These are phyloP conservation scores for Cucurbita ficifolia DNA, from an alignment of 306 rosid species.

Conservation along the genomic window DNA sequence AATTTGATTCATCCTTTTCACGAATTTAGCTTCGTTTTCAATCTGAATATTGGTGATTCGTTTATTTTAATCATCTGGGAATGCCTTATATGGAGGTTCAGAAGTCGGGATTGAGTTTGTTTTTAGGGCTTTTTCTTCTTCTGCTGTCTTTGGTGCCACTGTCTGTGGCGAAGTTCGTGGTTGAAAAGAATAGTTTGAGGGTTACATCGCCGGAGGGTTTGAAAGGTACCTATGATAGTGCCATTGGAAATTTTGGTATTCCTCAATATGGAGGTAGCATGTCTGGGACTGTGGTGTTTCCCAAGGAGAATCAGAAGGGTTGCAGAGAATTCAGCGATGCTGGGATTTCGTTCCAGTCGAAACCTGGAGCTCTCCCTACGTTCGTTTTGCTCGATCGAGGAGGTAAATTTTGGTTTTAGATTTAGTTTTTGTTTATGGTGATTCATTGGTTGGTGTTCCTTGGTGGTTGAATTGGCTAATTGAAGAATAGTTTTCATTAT, in stretches of 20 bases:
- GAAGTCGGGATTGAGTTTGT: constrained; percentile 23
- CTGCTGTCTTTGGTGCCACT: constrained; percentile 26
- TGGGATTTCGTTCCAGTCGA: constrained; percentile 53
- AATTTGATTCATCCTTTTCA: neutral
- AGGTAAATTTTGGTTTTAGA: constrained; percentile 30
- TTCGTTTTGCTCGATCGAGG: constrained; percentile 90
- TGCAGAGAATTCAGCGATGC: constrained; percentile 66
- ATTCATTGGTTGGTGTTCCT: constrained; percentile 5
- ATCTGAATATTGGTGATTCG: neutral
- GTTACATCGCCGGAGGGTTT: constrained; percentile 78
- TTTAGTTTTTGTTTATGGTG: neutral
- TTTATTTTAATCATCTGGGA: constrained; percentile 3
- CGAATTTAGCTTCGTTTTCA: neutral
- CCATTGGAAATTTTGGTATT: constrained; percentile 96
- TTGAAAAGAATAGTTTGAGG: constrained; percentile 92
- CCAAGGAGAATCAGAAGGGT: constrained; percentile 74
- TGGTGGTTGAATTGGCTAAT: neutral
- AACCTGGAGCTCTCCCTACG: constrained; percentile 82
- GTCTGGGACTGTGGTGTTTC: constrained; percentile 75
- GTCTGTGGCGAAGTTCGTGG: constrained; percentile 64
- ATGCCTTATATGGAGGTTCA: constrained; percentile 38
- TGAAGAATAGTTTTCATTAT: neutral
- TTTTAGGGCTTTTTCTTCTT: constrained; percentile 70
- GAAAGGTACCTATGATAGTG: constrained; percentile 70
- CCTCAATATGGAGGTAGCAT: constrained; percentile 99